Percentiles rank a stretch among this genome's conserved stretches.
Evolutionary conservation across 768 basidiomycete genomes (phyloP).

Genomic region (Leccinum variicolor): DNA sequence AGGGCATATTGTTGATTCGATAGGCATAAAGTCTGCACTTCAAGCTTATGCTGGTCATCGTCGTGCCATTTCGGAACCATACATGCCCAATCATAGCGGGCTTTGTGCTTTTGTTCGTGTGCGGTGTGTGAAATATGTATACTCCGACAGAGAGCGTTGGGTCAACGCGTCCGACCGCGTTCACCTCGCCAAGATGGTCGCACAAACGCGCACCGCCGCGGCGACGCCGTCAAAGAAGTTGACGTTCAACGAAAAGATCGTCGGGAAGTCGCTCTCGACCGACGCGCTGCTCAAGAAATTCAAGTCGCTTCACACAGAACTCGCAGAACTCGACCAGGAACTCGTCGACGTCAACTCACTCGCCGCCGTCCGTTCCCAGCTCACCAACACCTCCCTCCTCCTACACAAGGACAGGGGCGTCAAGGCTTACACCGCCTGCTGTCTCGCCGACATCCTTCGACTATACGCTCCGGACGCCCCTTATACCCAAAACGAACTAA

Average conservation of each 20-base stretch:
- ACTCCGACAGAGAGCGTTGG: conserved; percentile 19
- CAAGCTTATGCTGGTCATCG: no score
- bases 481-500: conserved; percentile 81
- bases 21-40: no score
- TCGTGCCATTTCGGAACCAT: no score
- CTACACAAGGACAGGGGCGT: conserved; percentile 96
- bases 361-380: conserved; percentile 65
- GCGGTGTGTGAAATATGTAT: neutral
- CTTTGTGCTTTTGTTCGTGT: no score
- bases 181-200: conserved; percentile 49
- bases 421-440: conserved; percentile 92
- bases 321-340: conserved; percentile 87
- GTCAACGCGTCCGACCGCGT: neutral
- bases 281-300: conserved; percentile 87
- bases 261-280: conserved; percentile 70
- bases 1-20: no score
- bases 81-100: no score
- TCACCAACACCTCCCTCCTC: conserved; percentile 74
- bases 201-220: conserved; percentile 63
- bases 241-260: conserved; percentile 78
- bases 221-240: conserved; percentile 56
- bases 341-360: conserved; percentile 74
- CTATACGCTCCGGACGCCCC: conserved; percentile 97
- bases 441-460: conserved; percentile 88
- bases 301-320: conserved; percentile 69